phyloP scores from a whole-genome alignment of 1,139 yeast species.

The Spencermartinsiella ligniputridi region DNA sequence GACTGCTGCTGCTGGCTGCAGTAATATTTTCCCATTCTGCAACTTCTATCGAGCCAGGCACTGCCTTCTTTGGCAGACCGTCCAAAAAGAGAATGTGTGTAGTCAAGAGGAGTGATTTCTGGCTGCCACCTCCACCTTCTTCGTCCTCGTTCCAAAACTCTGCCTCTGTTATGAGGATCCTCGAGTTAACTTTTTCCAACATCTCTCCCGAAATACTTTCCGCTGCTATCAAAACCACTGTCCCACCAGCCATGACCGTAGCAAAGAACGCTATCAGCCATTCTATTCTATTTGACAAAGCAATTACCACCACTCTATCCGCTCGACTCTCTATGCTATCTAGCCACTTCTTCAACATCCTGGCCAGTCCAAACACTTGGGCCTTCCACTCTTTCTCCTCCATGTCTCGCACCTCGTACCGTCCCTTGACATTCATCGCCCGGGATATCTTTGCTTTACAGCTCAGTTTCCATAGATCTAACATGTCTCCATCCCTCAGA shows the following conservation, averaged over 20 bases:
- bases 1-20: neutral
- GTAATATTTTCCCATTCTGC: neutral
- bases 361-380: neutral
- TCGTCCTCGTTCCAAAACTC: neutral
- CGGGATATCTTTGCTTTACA: slow-evolving; percentile 6
- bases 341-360: neutral
- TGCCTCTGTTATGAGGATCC: neutral
- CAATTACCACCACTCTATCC: neutral
- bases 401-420: neutral
- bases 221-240: neutral
- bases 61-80: neutral
- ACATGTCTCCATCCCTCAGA: slow-evolving; percentile 50
- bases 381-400: neutral
- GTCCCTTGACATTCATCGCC: neutral
- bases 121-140: neutral
- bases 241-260: neutral
- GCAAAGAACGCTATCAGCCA: slow-evolving; percentile 1
- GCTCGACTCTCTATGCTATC: neutral
- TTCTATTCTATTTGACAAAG: neutral
- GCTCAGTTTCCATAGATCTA: slow-evolving; percentile 50
- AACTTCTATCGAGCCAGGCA: neutral
- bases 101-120: neutral
- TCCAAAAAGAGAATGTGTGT: neutral
- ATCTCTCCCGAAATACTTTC: neutral
- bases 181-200: neutral